These are phyloP conservation scores for Thalassiosira ordinaria DNA, from an alignment of 352 stramenopile genomes.

Conservation along the genomic window DNA sequence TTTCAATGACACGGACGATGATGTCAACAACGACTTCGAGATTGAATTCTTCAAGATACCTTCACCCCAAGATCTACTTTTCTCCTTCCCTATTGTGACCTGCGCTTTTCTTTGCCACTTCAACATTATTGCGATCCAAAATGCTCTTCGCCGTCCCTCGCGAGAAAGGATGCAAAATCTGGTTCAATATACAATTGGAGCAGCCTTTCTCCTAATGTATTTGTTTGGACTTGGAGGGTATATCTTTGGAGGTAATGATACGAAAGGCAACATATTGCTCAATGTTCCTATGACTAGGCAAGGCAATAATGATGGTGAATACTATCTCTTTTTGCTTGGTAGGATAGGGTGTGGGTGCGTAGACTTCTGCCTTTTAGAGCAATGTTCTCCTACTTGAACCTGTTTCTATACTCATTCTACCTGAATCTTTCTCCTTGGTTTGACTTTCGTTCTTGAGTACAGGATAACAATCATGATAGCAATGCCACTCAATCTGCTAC, in stretches of 20 bases:
- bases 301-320: constrained; percentile 28
- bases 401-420: no score
- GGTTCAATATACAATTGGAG: constrained; percentile 47
- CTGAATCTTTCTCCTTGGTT: constrained; percentile 10
- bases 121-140: constrained; percentile 75
- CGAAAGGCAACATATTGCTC: constrained; percentile 82
- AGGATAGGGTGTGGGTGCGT: constrained; percentile 64
- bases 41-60: constrained; percentile 59
- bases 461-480: no score
- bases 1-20: constrained; percentile 9
- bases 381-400: constrained; percentile 35
- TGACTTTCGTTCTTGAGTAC: no score
- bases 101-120: constrained; percentile 72
- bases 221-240: constrained; percentile 78
- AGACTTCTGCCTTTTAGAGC: no score
- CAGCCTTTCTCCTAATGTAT: constrained; percentile 64
- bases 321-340: constrained; percentile 54
- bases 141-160: constrained; percentile 55
- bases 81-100: constrained; percentile 74
- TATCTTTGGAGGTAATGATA: constrained; percentile 68
- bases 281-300: constrained; percentile 59
- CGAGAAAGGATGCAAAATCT: constrained; percentile 53
- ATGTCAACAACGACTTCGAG: constrained; percentile 27
- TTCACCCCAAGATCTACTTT: constrained; percentile 53
- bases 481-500: constrained; percentile 56